Percentiles rank a stretch among this genome's conserved stretches.
Evolutionary conservation across 345 rosid species (phyloP).

Genomic region (Syzygium jambos): DNA sequence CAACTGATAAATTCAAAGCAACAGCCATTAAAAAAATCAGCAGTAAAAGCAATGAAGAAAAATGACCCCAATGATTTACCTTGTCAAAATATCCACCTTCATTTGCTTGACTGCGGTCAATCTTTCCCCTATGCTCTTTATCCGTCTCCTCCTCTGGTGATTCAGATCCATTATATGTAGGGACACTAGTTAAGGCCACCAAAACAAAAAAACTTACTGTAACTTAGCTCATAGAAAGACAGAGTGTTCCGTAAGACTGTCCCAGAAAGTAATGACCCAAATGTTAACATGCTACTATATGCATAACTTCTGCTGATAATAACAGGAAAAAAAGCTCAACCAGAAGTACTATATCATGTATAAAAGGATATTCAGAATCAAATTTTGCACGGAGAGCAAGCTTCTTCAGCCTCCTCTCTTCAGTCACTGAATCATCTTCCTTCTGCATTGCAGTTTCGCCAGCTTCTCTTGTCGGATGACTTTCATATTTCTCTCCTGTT

Average conservation of each 20-base stretch:
- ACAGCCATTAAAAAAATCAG: neutral
- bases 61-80: constrained; percentile 22
- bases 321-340: neutral
- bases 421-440: constrained; percentile 33
- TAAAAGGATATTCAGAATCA: constrained; percentile 87
- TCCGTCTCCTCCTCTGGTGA: constrained; percentile 52
- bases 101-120: constrained; percentile 33
- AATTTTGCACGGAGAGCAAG: constrained; percentile 72
- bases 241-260: neutral
- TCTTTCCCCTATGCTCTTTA: constrained; percentile 25
- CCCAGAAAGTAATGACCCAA: neutral
- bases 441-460: constrained; percentile 17
- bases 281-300: neutral
- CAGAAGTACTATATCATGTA: neutral
- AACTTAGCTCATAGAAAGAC: neutral
- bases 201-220: neutral
- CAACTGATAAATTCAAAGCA: constrained; percentile 42
- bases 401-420: constrained; percentile 73
- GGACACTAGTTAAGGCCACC: constrained; percentile 39
- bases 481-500: constrained; percentile 51
- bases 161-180: constrained; percentile 58
- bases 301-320: neutral
- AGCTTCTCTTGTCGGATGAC: constrained; percentile 19
- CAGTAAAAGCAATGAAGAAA: neutral
- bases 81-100: constrained; percentile 64